These are phyloP conservation scores for Zelonia costaricensis DNA, from an alignment of 208 protist genomes.

Conservation along the genomic window DNA sequence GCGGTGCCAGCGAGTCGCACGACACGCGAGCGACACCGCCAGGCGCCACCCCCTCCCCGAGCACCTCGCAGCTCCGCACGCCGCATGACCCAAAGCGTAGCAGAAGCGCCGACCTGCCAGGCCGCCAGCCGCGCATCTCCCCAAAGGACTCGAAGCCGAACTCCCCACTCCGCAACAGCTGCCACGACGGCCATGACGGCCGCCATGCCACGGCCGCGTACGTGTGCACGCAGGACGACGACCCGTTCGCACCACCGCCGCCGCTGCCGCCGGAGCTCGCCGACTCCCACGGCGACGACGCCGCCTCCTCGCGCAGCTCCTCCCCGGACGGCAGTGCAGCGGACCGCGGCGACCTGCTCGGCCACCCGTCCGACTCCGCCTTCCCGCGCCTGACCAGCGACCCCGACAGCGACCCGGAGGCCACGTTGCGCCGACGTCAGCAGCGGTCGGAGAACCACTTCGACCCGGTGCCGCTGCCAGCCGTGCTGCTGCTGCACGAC, in stretches of 20 bases:
- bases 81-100: too few relatives aligned
- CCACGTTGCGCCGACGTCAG: not conserved
- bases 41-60: not conserved
- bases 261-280: not conserved
- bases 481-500: not conserved
- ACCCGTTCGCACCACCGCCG: conserved; percentile 18
- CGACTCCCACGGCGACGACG: conserved; percentile 9
- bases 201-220: not conserved
- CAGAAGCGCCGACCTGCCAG: too few relatives aligned
- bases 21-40: not conserved
- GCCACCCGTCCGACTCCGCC: not conserved
- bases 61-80: not conserved
- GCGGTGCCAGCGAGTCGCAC: not conserved
- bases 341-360: not conserved
- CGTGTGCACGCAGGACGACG: conserved; percentile 16
- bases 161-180: conserved; percentile 6
- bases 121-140: not conserved
- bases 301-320: not conserved
- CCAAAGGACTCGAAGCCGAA: conserved; percentile 1
- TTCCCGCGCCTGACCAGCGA: not conserved
- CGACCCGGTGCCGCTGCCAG: conserved; percentile 27
- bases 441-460: conserved; percentile 31
- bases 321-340: conserved; percentile 3
- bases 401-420: not conserved
- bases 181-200: not conserved